Evolutionary conservation across 768 basidiomycete genomes (phyloP), one percentile per base, ranked within the genome.

Genomic region (Mycena indigotica): DNA sequence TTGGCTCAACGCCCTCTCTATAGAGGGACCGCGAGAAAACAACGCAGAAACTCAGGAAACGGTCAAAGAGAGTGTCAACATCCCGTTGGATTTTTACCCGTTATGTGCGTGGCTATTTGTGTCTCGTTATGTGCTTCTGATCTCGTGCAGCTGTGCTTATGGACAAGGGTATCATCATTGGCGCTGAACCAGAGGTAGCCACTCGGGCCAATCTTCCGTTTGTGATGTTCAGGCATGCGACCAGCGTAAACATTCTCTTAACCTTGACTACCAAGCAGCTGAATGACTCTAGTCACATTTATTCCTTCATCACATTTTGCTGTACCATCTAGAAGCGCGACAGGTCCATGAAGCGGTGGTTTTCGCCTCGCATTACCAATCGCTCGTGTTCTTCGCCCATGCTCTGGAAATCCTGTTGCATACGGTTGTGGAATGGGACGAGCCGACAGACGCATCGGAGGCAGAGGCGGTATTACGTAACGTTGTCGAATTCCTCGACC

Each of bases 91-190:
- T 64, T 99, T 98, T 68, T 99, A 98, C 69, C 96, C 96, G 0
- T 72, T 99, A 17, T 98, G 96, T 98, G 67, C 68, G 80, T 69
- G n/a, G n/a, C 66, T 80, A 19, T 24, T n/a, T n/a, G n/a, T n/a
- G n/a, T n/a, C n/a, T n/a, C n/a, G 56, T 57, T 60, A 56, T 60
- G 13, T 19, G 28, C 21, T 12, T 4, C 10, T 32, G 60, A 32
- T 21, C 28, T 53, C 13, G 39, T 19, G 29, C 65, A 98, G 96
- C 96, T 56, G 94, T 95, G 5, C 81, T 99, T 24, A 98, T 98
- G 95, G 95, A 98, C 72, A 99, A 98, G 69, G 96, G 95, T 1
- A 97, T 99, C 63, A 94, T 99, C 62, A 95, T 98, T 64, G 96
- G 96, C 6, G 92, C 90, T 25, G 95, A 98, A 63, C 85, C 95